Evolutionary conservation across 2,329 filamentous ascomycete species (phyloP), one percentile per base, ranked within the genome.

Genomic region (Beauveria rudraprayagi): DNA sequence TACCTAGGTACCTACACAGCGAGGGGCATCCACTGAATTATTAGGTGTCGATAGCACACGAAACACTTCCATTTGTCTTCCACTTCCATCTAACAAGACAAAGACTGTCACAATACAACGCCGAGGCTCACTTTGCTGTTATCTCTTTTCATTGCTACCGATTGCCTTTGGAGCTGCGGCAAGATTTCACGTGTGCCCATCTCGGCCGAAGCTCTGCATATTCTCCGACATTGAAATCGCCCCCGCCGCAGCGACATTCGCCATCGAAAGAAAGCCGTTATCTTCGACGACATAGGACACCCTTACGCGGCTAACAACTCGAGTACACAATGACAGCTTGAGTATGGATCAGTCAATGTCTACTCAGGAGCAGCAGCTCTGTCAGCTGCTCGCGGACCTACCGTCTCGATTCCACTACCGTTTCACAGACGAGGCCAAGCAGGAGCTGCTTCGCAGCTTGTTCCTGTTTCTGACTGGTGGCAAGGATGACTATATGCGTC

Each of bases 381-480:
- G 90, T 73, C 84, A 89, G 73, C 86, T 90, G 70, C 83, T 99
- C 70, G 85, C 89, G 72, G 84, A 88, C 70, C 84, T 95, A 70
- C 92, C 94, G 61, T 79, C 80, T 66, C 80, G 83, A 66, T 87
- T 90, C 78, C 79, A 83, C 65, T 90, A 91, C 76, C 87, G 89
- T 64, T 99, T 92, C 76, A 86, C 82, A 47, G 80, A 87, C 58
- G 77, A 84, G 52, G 91, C 92, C 58, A 82, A 84, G 65, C 82
- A 83, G 63, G 84, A 90, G 64, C 86, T 99, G 37, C 78, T 95
- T 61, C 81, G 86, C 69, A 86, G 85, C 61, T 87, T 99, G 60
- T 99, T 97, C 76, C 89, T 86, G 78, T 95, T 90, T 58, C 84
- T 99, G 67, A 90, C 91, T 37, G 88, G 86, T 63, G 86, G 90